Conservation (phyloP, 768 basidiomycete genomes). For the Lactarius akahatsu region DNA sequence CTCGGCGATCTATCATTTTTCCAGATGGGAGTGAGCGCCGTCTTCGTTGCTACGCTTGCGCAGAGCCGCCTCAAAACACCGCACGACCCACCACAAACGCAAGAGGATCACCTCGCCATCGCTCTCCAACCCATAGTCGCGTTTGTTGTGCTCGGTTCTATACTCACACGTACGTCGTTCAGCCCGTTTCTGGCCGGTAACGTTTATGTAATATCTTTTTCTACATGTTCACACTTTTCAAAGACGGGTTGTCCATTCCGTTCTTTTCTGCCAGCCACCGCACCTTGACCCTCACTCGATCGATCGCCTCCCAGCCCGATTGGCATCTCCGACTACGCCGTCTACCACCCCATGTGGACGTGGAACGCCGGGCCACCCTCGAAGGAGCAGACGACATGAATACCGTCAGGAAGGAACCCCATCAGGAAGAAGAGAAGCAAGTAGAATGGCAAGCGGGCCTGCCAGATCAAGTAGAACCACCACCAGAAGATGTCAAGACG, state of each 20-base stretch:
- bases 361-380: not conserved
- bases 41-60: conserved; percentile 84
- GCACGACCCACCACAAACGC: conserved; percentile 57
- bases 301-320: conserved; percentile 20
- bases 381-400: not conserved
- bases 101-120: conserved; percentile 69
- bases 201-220: not conserved
- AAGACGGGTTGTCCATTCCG: conserved; percentile 51
- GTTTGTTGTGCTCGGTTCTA: conserved; percentile 85
- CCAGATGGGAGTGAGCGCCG: conserved; percentile 88
- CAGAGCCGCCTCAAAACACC: conserved; percentile 58
- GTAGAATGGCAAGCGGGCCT: not conserved
- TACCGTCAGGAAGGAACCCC: not conserved
- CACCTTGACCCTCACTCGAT: conserved; percentile 15
- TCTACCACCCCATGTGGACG: conserved; percentile 6
- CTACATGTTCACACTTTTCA: not conserved
- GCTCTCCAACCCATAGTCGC: conserved; percentile 80
- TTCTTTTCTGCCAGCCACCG: conserved; percentile 44
- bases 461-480: not conserved
- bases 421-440: not conserved
- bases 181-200: not conserved
- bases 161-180: conserved; percentile 60
- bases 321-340: conserved; percentile 28
- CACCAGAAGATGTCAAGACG: not conserved
- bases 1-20: not conserved